These are phyloP conservation scores for Phialophora expanda DNA, from an alignment of 2,329 filamentous ascomycete species.

Conservation along the genomic window DNA sequence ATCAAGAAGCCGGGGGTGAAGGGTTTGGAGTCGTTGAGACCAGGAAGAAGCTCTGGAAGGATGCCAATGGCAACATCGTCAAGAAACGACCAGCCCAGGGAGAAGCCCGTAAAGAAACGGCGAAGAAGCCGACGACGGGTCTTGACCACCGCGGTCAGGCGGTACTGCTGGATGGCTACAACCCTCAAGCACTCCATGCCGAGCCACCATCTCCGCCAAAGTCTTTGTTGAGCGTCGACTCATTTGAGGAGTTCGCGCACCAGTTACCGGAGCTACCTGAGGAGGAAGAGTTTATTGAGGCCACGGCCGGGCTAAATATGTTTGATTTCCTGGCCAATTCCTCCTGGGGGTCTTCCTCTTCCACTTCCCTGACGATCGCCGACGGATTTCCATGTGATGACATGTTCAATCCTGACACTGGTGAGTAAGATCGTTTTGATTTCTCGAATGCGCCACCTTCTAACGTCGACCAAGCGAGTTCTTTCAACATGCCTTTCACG, in stretches of 20 bases:
- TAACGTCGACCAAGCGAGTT: not conserved
- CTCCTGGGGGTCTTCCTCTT: not conserved
- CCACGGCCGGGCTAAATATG: not conserved
- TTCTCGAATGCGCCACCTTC: not conserved
- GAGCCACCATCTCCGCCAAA: not conserved
- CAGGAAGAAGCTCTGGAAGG: constrained; percentile 57
- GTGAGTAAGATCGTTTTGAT: not conserved
- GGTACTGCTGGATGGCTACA: not conserved
- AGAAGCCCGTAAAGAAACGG: not conserved
- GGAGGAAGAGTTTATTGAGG: not conserved
- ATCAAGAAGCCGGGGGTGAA: constrained; percentile 57
- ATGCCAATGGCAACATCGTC: constrained; percentile 55
- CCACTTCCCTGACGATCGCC: not conserved
- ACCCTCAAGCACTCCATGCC: not conserved
- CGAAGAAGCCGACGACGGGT: not conserved
- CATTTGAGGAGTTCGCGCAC: not conserved
- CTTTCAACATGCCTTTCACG: constrained; percentile 1
- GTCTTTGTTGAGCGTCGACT: not conserved
- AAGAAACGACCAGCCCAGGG: constrained; percentile 33
- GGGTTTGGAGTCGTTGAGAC: constrained; percentile 56
- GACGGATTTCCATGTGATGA: not conserved
- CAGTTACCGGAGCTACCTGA: not conserved
- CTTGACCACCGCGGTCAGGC: not conserved
- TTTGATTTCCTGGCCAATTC: constrained; percentile 4
- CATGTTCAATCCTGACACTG: not conserved